Evolutionary conservation across 2,329 filamentous ascomycete species (phyloP).

Genomic region (Fusarium mangiferae): DNA sequence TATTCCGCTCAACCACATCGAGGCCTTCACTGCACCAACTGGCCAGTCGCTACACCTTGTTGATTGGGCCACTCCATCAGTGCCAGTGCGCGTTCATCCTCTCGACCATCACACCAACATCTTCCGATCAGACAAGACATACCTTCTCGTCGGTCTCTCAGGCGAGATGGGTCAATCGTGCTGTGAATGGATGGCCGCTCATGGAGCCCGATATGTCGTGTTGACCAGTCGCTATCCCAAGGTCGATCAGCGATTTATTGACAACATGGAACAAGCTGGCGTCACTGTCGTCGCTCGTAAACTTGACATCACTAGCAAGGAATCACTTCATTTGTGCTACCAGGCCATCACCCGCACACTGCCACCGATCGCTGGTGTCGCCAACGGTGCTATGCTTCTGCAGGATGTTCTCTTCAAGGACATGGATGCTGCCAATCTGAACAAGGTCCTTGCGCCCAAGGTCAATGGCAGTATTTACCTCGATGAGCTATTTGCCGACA

Average conservation of each 20-base stretch:
- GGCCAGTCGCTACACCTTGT: background rate
- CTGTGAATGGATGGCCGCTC: slow-evolving; percentile 52
- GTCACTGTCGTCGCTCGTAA: background rate
- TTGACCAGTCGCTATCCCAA: slow-evolving; percentile 51
- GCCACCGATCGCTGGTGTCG: slow-evolving; percentile 54
- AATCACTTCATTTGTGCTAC: background rate
- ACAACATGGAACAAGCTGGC: slow-evolving; percentile 22
- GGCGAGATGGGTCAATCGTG: slow-evolving; percentile 52
- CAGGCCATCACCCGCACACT: slow-evolving; percentile 31
- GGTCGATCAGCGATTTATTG: slow-evolving; percentile 42
- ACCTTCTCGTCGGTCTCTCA: slow-evolving; percentile 48
- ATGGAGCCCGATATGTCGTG: slow-evolving; percentile 51
- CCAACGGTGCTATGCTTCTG: slow-evolving; percentile 58
- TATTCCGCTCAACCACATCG: background rate
- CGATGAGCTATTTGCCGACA: slow-evolving; percentile 46
- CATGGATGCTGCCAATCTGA: slow-evolving; percentile 45
- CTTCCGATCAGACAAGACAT: slow-evolving; percentile 41
- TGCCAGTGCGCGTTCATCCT: background rate
- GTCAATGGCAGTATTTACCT: slow-evolving; percentile 49
- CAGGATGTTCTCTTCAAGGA: slow-evolving; percentile 48
- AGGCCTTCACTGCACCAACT: background rate
- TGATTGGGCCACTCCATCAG: background rate
- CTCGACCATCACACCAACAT: background rate
- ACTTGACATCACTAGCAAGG: slow-evolving; percentile 1
- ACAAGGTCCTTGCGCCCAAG: slow-evolving; percentile 49